These are phyloP conservation scores for Colletotrichum gigasporum DNA, from an alignment of 2,329 filamentous ascomycete genomes.

Conservation along the genomic window DNA sequence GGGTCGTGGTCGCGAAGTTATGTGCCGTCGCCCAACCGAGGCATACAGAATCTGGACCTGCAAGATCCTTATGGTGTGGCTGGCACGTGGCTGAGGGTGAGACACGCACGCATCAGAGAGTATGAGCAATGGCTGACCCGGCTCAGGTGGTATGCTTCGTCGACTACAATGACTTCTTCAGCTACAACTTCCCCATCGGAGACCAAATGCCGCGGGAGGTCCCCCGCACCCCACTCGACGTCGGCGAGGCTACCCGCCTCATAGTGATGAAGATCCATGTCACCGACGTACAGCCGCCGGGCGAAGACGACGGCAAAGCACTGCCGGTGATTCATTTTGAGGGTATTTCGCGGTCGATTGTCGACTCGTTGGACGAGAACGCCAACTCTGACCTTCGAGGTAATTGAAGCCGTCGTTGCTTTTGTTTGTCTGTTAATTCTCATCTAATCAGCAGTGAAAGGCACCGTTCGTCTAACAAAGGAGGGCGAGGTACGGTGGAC, in stretches of 20 bases:
- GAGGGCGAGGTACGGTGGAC: conserved; percentile 82
- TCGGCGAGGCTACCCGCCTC: conserved; percentile 74
- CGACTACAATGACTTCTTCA: conserved; percentile 78
- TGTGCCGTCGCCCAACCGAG: conserved; percentile 44
- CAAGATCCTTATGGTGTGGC: conserved; percentile 76
- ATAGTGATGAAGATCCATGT: conserved; percentile 75
- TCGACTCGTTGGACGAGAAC: conserved; percentile 74
- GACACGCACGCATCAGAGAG: conserved; percentile 33
- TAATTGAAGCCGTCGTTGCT: conserved; percentile 43
- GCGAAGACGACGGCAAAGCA: conserved; percentile 63
- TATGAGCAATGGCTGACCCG: background rate
- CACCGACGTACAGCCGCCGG: conserved; percentile 67
- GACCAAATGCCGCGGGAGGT: conserved; percentile 50
- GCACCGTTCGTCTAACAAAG: conserved; percentile 71
- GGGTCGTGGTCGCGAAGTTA: conserved; percentile 64
- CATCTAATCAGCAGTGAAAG: conserved; percentile 46
- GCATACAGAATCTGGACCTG: conserved; percentile 55
- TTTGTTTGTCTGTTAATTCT: conserved; percentile 10
- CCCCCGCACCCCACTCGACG: conserved; percentile 61
- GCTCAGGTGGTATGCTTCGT: conserved; percentile 57
- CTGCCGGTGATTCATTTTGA: conserved; percentile 75
- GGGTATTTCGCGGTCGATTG: conserved; percentile 69
- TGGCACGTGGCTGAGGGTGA: conserved; percentile 76
- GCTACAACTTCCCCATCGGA: conserved; percentile 72
- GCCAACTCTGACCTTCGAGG: conserved; percentile 73